Evolutionary conservation across 2,329 filamentous ascomycete genomes (phyloP), one percentile per base, ranked within the genome.

Genomic region (Penicillium sumatraense): DNA sequence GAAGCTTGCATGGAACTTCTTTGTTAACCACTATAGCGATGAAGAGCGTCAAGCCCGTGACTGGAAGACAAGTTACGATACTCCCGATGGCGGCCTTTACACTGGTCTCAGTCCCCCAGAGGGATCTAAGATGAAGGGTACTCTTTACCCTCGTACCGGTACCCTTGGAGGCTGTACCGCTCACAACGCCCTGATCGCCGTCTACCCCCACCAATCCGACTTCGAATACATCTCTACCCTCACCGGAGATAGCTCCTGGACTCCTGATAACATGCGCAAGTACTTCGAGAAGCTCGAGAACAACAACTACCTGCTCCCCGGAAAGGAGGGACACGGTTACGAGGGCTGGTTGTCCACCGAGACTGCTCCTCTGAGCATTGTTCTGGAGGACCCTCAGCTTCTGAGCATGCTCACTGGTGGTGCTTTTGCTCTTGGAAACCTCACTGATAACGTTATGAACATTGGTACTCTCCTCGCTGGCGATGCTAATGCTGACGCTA

Each of bases 161-260:
- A 82, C 78, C 3, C 72, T 86, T 1, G 83, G 84, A 49, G 84
- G 84, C 4, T 86, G 84, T 69, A 81, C 83, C 1, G 79, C 81
- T 5, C 86, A 89, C 71, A 86, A 87, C 41, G 85, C 84, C 6
- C 70, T 86, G 41, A 81, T 88, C 46, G 78, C 81, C 14, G 75
- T 87, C 23, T 81, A 85, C 56, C 85, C 86, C 0, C 79, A 84
- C 54, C 76, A 82, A 44, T 81, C 78, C 24, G 86, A 89, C 68
- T 89, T 83, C 72, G 76, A 85, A 42, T 72, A 81, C 62, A 82
- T 89, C 52, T 80, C 80, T 3, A 69, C 72, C 11, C 64, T 87
- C 24, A 89, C 86, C 2, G 85, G 85, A 3, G 86, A 89, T 62
- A 61, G 70, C 2, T 83, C 82, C 0, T 89, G 86, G 86, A 71